phyloP scores from a whole-genome alignment of 106 monocot species.

The Dactylorhiza incarnata region DNA sequence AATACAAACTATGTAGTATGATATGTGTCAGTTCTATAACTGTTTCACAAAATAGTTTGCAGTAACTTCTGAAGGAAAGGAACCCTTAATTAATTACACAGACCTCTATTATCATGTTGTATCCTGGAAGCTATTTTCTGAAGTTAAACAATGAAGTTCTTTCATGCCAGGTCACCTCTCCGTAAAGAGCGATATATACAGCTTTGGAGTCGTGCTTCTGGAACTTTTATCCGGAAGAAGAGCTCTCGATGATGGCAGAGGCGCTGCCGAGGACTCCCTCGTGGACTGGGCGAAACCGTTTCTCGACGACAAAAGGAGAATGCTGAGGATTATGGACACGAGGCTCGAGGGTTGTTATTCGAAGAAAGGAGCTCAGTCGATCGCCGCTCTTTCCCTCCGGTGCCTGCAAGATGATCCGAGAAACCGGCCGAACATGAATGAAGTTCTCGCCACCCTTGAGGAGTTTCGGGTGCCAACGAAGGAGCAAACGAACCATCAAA shows the following conservation, averaged over 20 bases:
- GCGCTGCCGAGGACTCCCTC: slow-evolving; percentile 31
- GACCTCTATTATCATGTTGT: too few relatives aligned
- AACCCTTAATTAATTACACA: too few relatives aligned
- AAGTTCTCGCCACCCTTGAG: slow-evolving; percentile 47
- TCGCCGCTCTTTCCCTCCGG: slow-evolving; percentile 48
- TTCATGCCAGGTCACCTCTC: slow-evolving; percentile 58
- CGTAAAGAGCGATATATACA: slow-evolving; percentile 80
- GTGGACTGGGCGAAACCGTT: slow-evolving; percentile 83
- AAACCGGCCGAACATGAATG: slow-evolving; percentile 48
- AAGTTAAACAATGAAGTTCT: neutral
- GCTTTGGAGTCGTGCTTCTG: slow-evolving; percentile 83
- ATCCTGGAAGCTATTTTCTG: neutral
- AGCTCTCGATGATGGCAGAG: slow-evolving; percentile 60
- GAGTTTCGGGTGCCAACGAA: slow-evolving; percentile 22
- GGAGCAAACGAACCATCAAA: slow-evolving; percentile 7
- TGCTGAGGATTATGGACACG: slow-evolving; percentile 87
- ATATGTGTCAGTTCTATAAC: too few relatives aligned
- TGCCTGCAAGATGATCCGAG: slow-evolving; percentile 61
- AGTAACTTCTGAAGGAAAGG: too few relatives aligned
- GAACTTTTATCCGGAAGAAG: slow-evolving; percentile 69
- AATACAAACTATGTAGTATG: too few relatives aligned
- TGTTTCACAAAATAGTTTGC: too few relatives aligned
- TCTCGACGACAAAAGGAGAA: slow-evolving; percentile 45
- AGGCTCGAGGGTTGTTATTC: slow-evolving; percentile 78
- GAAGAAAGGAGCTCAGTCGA: slow-evolving; percentile 62